These are phyloP conservation scores for Echinosophora koreensis DNA, from an alignment of 306 rosid species.

Conservation along the genomic window DNA sequence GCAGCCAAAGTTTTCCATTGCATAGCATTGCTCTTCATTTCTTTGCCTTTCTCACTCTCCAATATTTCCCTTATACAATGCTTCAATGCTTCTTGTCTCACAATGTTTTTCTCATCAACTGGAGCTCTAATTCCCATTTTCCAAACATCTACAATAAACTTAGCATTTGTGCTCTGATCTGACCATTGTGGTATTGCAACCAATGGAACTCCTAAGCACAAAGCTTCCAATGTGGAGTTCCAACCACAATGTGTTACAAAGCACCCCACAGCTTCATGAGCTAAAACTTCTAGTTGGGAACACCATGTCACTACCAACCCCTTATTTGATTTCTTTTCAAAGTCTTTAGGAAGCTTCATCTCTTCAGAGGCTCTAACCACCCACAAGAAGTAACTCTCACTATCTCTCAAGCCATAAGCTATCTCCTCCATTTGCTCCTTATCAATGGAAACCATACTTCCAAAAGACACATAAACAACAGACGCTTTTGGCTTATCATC, in stretches of 20 bases:
- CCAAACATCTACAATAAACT: slow-evolving; percentile 43
- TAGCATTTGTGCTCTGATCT: slow-evolving; percentile 44
- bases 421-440: slow-evolving; percentile 44
- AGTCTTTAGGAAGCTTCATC: slow-evolving; percentile 35
- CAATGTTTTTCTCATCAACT: slow-evolving; percentile 21
- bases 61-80: slow-evolving; percentile 39
- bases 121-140: slow-evolving; percentile 37
- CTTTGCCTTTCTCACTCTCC: slow-evolving; percentile 28
- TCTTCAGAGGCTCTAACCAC: slow-evolving; percentile 35
- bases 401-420: slow-evolving; percentile 24
- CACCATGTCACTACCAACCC: slow-evolving; percentile 48
- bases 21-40: slow-evolving; percentile 7
- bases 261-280: slow-evolving; percentile 39
- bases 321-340: slow-evolving; percentile 35
- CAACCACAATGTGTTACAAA: slow-evolving; percentile 52
- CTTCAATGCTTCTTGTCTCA: slow-evolving; percentile 15
- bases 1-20: slow-evolving; percentile 14
- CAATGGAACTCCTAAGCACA: slow-evolving; percentile 46
- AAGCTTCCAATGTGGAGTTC: slow-evolving; percentile 46
- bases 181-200: slow-evolving; percentile 42
- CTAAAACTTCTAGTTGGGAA: slow-evolving; percentile 38
- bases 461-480: slow-evolving; percentile 46
- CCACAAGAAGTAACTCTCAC: slow-evolving; percentile 44
- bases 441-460: slow-evolving; percentile 6
- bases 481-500: slow-evolving; percentile 42